phyloP scores from a whole-genome alignment of 129 eudicot genomes.

The Saposhnikovia divaricata region DNA sequence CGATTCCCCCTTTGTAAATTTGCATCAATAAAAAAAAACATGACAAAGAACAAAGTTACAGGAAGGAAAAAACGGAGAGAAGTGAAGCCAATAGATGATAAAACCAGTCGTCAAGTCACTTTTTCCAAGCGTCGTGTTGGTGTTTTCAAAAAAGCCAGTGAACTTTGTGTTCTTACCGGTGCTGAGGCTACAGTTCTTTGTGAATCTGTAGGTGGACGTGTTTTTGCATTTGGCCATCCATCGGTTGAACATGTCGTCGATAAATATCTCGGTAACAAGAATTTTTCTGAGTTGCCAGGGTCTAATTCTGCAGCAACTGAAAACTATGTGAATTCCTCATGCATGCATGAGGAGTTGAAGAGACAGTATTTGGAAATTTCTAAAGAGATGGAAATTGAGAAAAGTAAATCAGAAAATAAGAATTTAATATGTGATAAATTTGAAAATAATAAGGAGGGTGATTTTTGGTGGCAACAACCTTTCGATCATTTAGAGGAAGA shows the following conservation, averaged over 20 bases:
- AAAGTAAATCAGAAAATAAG: not conserved
- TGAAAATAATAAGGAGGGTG: not conserved
- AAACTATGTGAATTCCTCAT: not conserved
- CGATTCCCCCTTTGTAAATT: no score
- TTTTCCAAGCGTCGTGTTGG: constrained; percentile 2
- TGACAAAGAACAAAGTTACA: not conserved
- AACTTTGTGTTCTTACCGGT: not conserved
- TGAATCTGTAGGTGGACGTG: not conserved
- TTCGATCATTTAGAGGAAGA: not conserved
- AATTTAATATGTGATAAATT: no score
- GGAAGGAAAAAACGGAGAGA: not conserved
- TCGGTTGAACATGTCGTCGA: not conserved
- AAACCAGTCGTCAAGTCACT: not conserved
- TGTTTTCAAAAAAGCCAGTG: not conserved
- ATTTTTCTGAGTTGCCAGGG: not conserved
- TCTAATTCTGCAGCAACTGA: not conserved
- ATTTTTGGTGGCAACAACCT: constrained; percentile 4
- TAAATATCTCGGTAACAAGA: not conserved
- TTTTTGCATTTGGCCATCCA: not conserved
- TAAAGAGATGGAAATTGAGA: not conserved
- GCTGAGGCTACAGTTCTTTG: not conserved
- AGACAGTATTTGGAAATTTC: not conserved
- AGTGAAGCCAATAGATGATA: not conserved
- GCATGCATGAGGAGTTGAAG: not conserved
- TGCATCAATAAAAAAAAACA: not conserved